phyloP scores from a whole-genome alignment of 441 rosid genomes.

The Hura crepitans region DNA sequence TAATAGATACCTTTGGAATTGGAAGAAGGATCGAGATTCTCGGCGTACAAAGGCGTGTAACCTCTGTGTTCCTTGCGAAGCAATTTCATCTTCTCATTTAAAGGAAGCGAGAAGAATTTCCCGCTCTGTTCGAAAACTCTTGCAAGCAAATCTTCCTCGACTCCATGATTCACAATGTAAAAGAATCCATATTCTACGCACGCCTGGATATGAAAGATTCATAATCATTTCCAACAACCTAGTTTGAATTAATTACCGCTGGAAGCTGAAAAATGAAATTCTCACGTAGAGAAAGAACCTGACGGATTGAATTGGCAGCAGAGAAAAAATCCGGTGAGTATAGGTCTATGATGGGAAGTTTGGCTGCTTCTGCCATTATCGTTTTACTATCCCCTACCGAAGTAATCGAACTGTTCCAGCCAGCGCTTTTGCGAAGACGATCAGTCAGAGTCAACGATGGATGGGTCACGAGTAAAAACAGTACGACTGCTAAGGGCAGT shows the following conservation, averaged over 20 bases:
- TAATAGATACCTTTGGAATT: constrained; percentile 42
- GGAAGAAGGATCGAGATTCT: constrained; percentile 50
- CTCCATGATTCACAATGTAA: constrained; percentile 72
- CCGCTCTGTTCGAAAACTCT: constrained; percentile 44
- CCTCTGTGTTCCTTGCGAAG: constrained; percentile 51
- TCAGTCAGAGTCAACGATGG: too few species aligned
- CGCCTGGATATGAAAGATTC: constrained; percentile 31
- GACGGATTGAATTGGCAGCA: constrained; percentile 50
- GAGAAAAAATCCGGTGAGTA: constrained; percentile 43
- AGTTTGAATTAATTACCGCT: not conserved
- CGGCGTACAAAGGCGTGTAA: constrained; percentile 54
- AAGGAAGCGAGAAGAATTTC: constrained; percentile 55
- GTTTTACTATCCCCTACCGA: too few species aligned
- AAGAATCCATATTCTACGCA: constrained; percentile 78
- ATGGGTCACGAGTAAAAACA: too few species aligned
- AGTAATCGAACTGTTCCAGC: not conserved
- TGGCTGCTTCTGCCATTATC: constrained; percentile 25
- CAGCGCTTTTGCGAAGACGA: too few species aligned
- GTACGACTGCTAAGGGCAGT: too few species aligned
- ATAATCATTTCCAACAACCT: not conserved
- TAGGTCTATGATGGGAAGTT: constrained; percentile 54
- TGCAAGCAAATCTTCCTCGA: constrained; percentile 40
- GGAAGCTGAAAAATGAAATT: not conserved
- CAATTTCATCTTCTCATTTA: constrained; percentile 51
- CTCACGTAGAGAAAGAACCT: constrained; percentile 26